A percentile compares a stretch with the other conserved stretches of the same genome.
Conservation (phyloP, 1,284 basidiomycete genomes). For the Trichosporon inkin region DNA sequence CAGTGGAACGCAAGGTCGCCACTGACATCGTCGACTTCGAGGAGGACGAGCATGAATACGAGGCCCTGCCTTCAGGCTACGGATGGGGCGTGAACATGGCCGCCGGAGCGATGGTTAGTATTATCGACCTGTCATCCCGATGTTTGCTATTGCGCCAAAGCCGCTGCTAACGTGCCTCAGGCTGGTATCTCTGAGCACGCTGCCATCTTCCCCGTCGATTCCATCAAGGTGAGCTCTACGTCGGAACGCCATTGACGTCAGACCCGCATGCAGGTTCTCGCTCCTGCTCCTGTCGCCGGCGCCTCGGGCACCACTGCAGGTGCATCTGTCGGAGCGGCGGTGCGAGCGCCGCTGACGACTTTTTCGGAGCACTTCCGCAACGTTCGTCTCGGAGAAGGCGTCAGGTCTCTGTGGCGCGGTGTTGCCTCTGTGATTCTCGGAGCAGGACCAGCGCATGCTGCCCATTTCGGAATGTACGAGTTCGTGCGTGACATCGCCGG, state of each 20-base stretch:
- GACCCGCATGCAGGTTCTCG: conserved; percentile 98
- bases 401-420: conserved; percentile 87
- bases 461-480: conserved; percentile 97
- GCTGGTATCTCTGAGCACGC: conserved; percentile 99
- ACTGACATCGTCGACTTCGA: conserved; percentile 19
- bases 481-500: conserved; percentile 88
- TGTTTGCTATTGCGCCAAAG: not conserved
- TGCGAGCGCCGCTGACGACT: conserved; percentile 36
- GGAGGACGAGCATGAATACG: conserved; percentile 51
- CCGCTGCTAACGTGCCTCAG: conserved; percentile 51
- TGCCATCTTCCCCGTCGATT: conserved; percentile 97
- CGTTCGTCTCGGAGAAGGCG: conserved; percentile 85
- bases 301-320: conserved; percentile 64
- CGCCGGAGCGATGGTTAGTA: conserved; percentile 84
- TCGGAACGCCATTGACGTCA: conserved; percentile 41
- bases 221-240: conserved; percentile 73
- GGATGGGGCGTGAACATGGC: conserved; percentile 79
- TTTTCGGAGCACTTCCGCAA: conserved; percentile 44
- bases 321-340: conserved; percentile 34
- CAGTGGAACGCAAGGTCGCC: conserved; percentile 16
- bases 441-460: conserved; percentile 95
- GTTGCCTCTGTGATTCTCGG: conserved; percentile 96
- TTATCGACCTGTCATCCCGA: not conserved
- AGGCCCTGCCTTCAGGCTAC: conserved; percentile 48
- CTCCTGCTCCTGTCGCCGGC: conserved; percentile 47